phyloP scores from a whole-genome alignment of 2,329 filamentous ascomycete genomes.

The Cladosporium sp. region DNA sequence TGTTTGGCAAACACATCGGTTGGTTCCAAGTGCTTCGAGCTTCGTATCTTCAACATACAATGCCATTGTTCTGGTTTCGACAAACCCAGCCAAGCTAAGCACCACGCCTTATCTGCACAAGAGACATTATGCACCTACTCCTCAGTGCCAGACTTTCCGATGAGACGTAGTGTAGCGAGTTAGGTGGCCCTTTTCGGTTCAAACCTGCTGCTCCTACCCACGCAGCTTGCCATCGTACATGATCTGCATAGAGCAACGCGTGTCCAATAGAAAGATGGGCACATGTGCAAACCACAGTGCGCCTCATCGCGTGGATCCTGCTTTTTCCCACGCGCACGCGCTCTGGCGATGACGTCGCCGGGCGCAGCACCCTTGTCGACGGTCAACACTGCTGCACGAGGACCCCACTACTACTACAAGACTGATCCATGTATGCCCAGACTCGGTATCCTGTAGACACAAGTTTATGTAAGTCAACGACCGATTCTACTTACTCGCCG shows the following conservation, averaged over 20 bases:
- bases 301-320: slow-evolving; percentile 2
- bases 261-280: not conserved
- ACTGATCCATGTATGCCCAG: not conserved
- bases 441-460: not conserved
- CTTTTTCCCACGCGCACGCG: not conserved
- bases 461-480: not conserved
- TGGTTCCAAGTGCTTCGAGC: not conserved
- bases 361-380: slow-evolving; percentile 5
- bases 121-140: not conserved
- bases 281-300: not conserved
- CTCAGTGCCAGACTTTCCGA: not conserved
- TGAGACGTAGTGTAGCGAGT: not conserved
- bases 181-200: not conserved
- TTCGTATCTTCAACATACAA: not conserved
- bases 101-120: not conserved
- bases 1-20: not conserved
- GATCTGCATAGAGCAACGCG: not conserved
- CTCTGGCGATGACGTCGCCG: slow-evolving; percentile 6
- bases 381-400: slow-evolving; percentile 1
- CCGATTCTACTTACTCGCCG: not conserved
- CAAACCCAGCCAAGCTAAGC: not conserved
- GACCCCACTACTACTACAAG: not conserved
- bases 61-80: not conserved
- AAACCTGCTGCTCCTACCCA: not conserved
- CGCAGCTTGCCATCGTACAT: not conserved